Percentiles rank a stretch among this genome's conserved stretches.
These are phyloP conservation scores for Monilinia vaccinii-corymbosi DNA, from an alignment of 2,329 filamentous ascomycete species.

Conservation along the genomic window DNA sequence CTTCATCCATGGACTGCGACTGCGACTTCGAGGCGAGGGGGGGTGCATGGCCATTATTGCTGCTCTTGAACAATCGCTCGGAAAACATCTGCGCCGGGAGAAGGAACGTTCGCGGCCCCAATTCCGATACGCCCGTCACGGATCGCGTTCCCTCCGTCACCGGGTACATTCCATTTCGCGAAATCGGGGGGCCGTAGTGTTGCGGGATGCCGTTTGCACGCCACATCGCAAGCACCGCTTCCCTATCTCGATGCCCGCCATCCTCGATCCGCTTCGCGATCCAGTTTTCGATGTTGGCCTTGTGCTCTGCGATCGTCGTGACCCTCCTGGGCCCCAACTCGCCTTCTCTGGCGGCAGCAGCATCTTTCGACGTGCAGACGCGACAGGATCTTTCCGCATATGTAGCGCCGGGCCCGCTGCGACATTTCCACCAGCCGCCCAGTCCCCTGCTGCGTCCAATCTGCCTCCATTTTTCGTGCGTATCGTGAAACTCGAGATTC, in stretches of 20 bases:
- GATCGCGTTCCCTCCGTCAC: neutral
- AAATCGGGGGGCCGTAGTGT: neutral
- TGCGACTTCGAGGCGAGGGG: too few relatives aligned
- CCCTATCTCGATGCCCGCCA: neutral
- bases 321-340: neutral
- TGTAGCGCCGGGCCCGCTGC: constrained; percentile 13
- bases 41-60: neutral
- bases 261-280: neutral
- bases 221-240: neutral
- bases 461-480: constrained; percentile 18
- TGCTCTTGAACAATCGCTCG: neutral
- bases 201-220: neutral
- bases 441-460: constrained; percentile 9
- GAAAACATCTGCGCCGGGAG: neutral
- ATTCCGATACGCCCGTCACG: neutral
- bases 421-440: constrained; percentile 27
- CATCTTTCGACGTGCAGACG: constrained; percentile 9
- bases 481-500: constrained; percentile 22
- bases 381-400: constrained; percentile 16
- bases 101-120: neutral
- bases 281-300: neutral
- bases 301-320: neutral
- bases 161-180: neutral
- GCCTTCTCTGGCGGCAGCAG: neutral
- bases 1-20: neutral